Percentiles rank a stretch among this genome's conserved stretches.
Conservation (phyloP, 305 asterid species). For the Andrographis paniculata region DNA sequence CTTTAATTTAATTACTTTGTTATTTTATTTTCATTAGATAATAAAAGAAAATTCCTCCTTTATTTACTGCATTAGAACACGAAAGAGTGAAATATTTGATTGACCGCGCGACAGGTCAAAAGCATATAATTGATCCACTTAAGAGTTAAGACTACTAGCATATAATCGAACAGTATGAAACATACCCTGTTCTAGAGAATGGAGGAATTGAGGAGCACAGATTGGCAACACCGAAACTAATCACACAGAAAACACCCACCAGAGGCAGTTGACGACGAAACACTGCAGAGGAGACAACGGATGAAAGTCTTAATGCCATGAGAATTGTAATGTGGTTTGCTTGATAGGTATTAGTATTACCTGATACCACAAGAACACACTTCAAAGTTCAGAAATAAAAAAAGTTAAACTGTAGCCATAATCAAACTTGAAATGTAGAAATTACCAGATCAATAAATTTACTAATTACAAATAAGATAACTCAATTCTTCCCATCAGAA, state of each 20-base stretch:
- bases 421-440: no score
- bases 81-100: no score
- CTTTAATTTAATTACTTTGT: no score
- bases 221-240: constrained; percentile 68
- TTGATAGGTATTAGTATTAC: constrained; percentile 30
- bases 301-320: constrained; percentile 71
- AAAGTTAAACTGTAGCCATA: not conserved
- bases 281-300: constrained; percentile 51
- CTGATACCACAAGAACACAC: constrained; percentile 39
- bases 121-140: no score
- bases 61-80: no score
- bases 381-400: constrained; percentile 17
- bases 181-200: constrained; percentile 36
- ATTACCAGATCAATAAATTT: no score
- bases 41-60: no score
- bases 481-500: no score
- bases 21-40: no score
- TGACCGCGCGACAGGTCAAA: no score
- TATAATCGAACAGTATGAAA: constrained; percentile 39
- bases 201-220: constrained; percentile 34
- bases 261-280: constrained; percentile 62
- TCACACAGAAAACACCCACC: constrained; percentile 76
- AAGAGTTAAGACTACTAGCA: no score
- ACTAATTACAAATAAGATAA: no score
- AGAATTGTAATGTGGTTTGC: constrained; percentile 27